Evolutionary conservation across 2,329 filamentous ascomycete genomes (phyloP), one percentile per base, ranked within the genome.

Genomic region (Sporothrix sp.): DNA sequence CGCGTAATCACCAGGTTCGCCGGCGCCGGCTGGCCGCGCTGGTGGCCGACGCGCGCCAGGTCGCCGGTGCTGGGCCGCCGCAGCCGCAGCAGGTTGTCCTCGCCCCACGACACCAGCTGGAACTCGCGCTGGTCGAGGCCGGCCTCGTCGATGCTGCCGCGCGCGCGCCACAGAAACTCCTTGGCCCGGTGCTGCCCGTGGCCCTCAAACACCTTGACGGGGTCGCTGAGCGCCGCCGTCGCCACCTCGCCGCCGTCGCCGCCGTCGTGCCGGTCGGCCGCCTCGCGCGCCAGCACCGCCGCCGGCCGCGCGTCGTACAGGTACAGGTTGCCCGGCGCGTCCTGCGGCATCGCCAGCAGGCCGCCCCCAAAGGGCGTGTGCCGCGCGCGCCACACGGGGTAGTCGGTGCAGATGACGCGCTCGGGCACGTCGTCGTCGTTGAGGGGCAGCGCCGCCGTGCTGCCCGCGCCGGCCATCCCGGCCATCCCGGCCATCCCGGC

Each of bases 301-400:
- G 55, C 10, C 10, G 52, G 45, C 38, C 76, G 71, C 16, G 82
- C 76, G 58, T 91, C 86, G 63, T 94, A 96, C 2, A 96, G 73
- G 66, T 93, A 88, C 16, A 96, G 73, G 56, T 90, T 79, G 33
- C 85, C 87, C 30, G 90, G 88, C 48, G 87, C 87, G 58, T 87
- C 86, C 64, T 96, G 88, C 2, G 91, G 88, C 87, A 96, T 95
- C 25, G 87, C 89, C 48, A 96, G 69, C 16, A 96, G 69, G 4
- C 90, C 90, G 65, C 78, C 81, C 27, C 88, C 88, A 63, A 96
- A 96, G 0, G 90, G 90, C 0, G 90, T 94, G 62, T 96, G 88
- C 3, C 90, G 80, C 46, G 91, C 89, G 61, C 90, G 79, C 87
- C 89, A 95, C 20, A 95, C 84, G 1, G 90, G 91, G 61, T 90